Percentiles rank a stretch among this genome's conserved stretches.
phyloP scores from a whole-genome alignment of 1,139 yeast genomes.

The Hyphopichia burtonii region DNA sequence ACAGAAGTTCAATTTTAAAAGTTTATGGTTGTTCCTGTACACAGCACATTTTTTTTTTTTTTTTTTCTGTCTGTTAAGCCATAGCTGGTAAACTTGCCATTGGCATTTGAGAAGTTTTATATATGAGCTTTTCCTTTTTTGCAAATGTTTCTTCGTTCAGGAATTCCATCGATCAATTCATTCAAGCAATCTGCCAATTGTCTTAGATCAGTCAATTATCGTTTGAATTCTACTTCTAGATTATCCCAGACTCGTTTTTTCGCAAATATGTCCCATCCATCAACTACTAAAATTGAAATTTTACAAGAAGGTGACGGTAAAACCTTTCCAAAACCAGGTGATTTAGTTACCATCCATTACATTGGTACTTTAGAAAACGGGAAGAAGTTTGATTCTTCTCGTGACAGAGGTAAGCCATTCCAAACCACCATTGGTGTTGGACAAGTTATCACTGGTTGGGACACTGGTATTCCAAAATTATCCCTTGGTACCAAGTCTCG shows the following conservation, averaged over 20 bases:
- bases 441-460: slow-evolving; percentile 96
- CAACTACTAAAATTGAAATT: slow-evolving; percentile 43
- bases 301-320: slow-evolving; percentile 72
- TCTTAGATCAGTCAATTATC: slow-evolving; percentile 2
- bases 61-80: neutral
- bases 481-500: slow-evolving; percentile 91
- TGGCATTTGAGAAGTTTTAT: neutral
- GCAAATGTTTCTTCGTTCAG: neutral
- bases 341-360: slow-evolving; percentile 88
- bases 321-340: slow-evolving; percentile 84
- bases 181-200: slow-evolving; percentile 3
- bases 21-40: too few relatives aligned
- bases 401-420: slow-evolving; percentile 93
- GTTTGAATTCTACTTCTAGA: slow-evolving; percentile 1
- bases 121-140: neutral
- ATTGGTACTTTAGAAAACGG: slow-evolving; percentile 94
- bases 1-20: too few relatives aligned
- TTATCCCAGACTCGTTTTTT: neutral
- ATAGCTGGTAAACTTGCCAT: neutral
- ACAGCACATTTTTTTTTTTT: neutral
- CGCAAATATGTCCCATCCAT: slow-evolving; percentile 37
- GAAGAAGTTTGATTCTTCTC: slow-evolving; percentile 90
- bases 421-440: slow-evolving; percentile 93
- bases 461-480: slow-evolving; percentile 85
- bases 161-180: neutral